A percentile compares a stretch with the other conserved stretches of the same genome.
phyloP scores from a whole-genome alignment of 352 stramenopile genomes.

The Phytophthora ohioensis region DNA sequence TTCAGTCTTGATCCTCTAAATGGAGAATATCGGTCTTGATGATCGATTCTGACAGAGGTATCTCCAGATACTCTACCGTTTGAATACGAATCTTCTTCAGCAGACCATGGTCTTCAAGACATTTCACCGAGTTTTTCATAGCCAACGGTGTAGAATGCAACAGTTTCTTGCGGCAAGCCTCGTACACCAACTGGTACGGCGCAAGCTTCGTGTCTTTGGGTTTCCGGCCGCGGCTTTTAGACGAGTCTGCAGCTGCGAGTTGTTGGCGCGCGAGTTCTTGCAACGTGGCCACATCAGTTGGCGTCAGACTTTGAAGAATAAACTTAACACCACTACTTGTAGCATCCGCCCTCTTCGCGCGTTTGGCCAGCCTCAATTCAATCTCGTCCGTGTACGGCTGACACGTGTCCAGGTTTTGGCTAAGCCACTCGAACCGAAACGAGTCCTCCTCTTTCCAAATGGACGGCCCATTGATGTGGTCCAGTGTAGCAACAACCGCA shows the following conservation, averaged over 20 bases:
- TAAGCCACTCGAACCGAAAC: conserved; percentile 63
- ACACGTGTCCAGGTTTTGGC: conserved; percentile 52
- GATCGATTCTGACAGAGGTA: conserved; percentile 53
- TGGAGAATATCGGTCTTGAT: conserved; percentile 57
- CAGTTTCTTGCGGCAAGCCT: conserved; percentile 60
- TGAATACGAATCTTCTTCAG: conserved; percentile 48
- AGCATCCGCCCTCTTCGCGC: conserved; percentile 36
- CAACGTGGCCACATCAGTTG: conserved; percentile 61
- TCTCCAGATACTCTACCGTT: conserved; percentile 56
- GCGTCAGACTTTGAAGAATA: conserved; percentile 72
- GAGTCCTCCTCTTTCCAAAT: conserved; percentile 68
- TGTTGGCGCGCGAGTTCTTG: conserved; percentile 55
- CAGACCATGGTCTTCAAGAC: conserved; percentile 66
- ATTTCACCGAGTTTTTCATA: conserved; percentile 77
- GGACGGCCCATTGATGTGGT: conserved; percentile 63
- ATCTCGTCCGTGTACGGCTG: conserved; percentile 60
- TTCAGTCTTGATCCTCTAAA: conserved; percentile 26
- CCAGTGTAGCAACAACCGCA: conserved; percentile 57
- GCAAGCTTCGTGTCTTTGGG: conserved; percentile 27
- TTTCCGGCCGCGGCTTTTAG: conserved; percentile 18
- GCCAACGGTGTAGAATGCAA: conserved; percentile 56
- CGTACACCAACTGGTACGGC: conserved; percentile 60
- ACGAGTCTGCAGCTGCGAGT: conserved; percentile 24
- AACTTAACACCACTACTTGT: conserved; percentile 63
- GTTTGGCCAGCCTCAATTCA: conserved; percentile 42